Evolutionary conservation across 306 rosid genomes (phyloP), one percentile per base, ranked within the genome.

Genomic region (Cyamopsis tetragonoloba): DNA sequence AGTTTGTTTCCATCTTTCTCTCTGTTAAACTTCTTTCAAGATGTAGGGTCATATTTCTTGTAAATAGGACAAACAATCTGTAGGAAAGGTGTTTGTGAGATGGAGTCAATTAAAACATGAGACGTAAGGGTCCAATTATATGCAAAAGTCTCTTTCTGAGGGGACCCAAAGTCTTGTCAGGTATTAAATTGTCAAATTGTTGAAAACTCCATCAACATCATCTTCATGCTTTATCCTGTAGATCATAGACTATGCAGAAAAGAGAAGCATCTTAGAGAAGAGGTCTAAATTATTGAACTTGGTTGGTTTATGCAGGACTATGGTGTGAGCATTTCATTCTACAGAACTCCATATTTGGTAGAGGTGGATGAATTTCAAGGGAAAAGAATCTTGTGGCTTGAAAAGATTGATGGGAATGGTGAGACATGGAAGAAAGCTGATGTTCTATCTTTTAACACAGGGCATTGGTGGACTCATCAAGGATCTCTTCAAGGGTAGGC

Each of bases 401-500:
- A 90, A 4, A 78, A 87, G 46, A 78, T 90, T 7, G 78, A 71
- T 49, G 79, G 62, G 43, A 87, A 87, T 60, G 80, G 88, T 42
- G 65, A 79, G 3, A 76, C 73, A 0, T 90, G 95, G 97, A 68
- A 4, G 59, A 42, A 19, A 0, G 97, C 85, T 35, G 92, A 90
- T 38, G 87, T 90, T 57, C 63, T 90, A 18, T 87, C 92, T 3
- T 90, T 90, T 53, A 84, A 90, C 86, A 82, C 92, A 38, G 97
- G 95, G 15, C 97, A 90, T 70, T 90, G 95, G 97, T 90, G 95
- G 95, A 84, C 30, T 73, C 97, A 87, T 81, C 64, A 66, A 34
- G 97, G 97, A 47, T 80, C 84, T 39, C 84, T 90, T 13, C 87
- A 84, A 65, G 97, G 92, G 97, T 90, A 50, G 75, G 82, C 51